phyloP scores from a whole-genome alignment of 768 basidiomycete genomes.

The Scleroderma citrinum region DNA sequence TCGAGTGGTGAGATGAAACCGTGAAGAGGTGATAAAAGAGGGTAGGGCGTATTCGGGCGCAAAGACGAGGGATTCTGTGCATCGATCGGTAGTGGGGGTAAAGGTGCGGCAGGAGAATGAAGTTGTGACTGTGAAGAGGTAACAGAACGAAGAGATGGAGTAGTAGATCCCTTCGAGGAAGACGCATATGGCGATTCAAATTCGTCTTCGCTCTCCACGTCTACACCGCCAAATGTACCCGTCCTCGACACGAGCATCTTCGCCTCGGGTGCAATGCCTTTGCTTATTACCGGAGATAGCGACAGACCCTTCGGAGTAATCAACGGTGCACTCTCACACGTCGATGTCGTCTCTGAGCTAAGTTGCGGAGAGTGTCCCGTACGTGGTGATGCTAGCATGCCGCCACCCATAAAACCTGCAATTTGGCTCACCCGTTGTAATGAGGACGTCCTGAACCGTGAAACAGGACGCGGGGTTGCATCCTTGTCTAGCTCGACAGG shows the following conservation, averaged over 20 bases:
- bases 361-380: constrained; percentile 36
- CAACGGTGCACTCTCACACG: constrained; percentile 15
- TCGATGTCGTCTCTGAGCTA: constrained; percentile 35
- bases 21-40: constrained; percentile 28
- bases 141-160: constrained; percentile 15
- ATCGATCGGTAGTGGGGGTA: constrained; percentile 52
- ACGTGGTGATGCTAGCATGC: constrained; percentile 37
- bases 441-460: constrained; percentile 25
- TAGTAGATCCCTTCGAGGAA: constrained; percentile 1
- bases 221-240: constrained; percentile 35
- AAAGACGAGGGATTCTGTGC: constrained; percentile 34
- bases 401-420: constrained; percentile 1
- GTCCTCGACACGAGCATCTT: constrained; percentile 25
- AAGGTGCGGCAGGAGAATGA: constrained; percentile 26
- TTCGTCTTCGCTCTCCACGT: constrained; percentile 7
- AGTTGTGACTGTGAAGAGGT: constrained; percentile 34
- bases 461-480: constrained; percentile 18
- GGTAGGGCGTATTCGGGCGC: not conserved
- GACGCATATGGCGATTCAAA: not conserved
- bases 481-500: constrained; percentile 23
- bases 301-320: constrained; percentile 20
- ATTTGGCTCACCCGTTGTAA: constrained; percentile 22
- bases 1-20: constrained; percentile 63
- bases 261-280: constrained; percentile 18
- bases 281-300: constrained; percentile 12